These are phyloP conservation scores for Lathyrus oleraceus DNA, from an alignment of 306 rosid genomes.

Conservation along the genomic window DNA sequence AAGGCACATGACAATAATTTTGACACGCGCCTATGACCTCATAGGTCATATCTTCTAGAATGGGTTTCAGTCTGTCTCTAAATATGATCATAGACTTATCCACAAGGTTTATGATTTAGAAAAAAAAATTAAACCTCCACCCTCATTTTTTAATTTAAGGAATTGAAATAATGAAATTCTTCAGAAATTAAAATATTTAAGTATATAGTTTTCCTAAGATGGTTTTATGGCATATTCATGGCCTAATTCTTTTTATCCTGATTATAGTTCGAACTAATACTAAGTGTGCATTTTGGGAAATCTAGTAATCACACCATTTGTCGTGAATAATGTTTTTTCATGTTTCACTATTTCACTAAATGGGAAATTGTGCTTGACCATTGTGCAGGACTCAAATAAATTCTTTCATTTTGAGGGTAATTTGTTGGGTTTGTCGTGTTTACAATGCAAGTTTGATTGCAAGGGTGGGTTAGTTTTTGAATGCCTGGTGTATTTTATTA, in stretches of 20 bases:
- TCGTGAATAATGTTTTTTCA: slow-evolving; percentile 8
- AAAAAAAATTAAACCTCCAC: not conserved
- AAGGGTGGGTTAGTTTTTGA: slow-evolving; percentile 21
- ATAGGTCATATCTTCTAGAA: not conserved
- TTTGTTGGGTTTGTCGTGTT: slow-evolving; percentile 21
- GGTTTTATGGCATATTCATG: slow-evolving; percentile 18
- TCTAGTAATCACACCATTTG: slow-evolving; percentile 10
- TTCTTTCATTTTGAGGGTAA: slow-evolving; percentile 19
- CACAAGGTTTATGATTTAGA: not conserved
- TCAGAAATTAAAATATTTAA: slow-evolving; percentile 12
- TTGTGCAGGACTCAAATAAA: slow-evolving; percentile 14
- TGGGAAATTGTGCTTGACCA: slow-evolving; percentile 27
- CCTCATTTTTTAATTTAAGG: slow-evolving; percentile 15
- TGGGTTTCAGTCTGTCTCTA: slow-evolving; percentile 10
- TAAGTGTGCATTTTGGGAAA: not conserved
- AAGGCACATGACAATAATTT: slow-evolving; percentile 9
- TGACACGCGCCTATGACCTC: slow-evolving; percentile 8
- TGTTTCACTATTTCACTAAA: slow-evolving; percentile 4
- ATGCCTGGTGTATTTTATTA: slow-evolving; percentile 19
- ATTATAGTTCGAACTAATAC: slow-evolving; percentile 4
- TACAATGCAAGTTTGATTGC: slow-evolving; percentile 25
- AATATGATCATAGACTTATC: slow-evolving; percentile 16
- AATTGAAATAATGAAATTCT: slow-evolving; percentile 13
- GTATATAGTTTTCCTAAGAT: not conserved
- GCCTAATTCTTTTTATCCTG: slow-evolving; percentile 1